Evolutionary conservation across 306 rosid genomes (phyloP), one percentile per base, ranked within the genome.

Genomic region (Quercus glauca): DNA sequence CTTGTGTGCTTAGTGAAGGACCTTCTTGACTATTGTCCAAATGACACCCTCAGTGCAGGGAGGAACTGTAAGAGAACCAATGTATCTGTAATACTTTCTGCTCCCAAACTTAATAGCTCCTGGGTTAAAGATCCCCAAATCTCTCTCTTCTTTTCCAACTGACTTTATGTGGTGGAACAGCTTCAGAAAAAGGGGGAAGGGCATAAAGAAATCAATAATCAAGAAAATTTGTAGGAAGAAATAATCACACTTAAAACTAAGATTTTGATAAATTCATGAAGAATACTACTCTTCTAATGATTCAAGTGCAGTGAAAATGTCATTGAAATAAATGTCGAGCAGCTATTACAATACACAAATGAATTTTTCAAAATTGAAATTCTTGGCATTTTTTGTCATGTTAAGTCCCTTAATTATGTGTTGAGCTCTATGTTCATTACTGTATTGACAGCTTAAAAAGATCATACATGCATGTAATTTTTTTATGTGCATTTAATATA

Each of bases 61-160:
- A 76, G 98, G 97, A 59, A 81, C 83, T 31, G 97, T 91, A 55
- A 91, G 88, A 63, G 97, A 94, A 26, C 97, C 98, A 65, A 86
- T 28, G 71, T 94, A 94, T 90, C 97, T 88, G 82, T 86, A 92
- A 71, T 94, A 94, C 65, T 85, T 88, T 75, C 87, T 72, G 83
- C 83, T 73, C 15, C 90, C 93, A 77, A 92, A 88, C 59, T 81
- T 85, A 28, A 94, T 88, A 1, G 74, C 60, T 61, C 82, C 82
- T 1, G 96, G 90, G 73, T 90, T 88, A 5, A 90, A 1, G 5
- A 70, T 74, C 70, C 98, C 98, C 33, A 92, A 33, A 71, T 90
- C 83, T 82, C 45, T 73, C 6, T 88, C 92, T 35, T 86, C 68
- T 13, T 77, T 79, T 5, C 83, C 83, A 49, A 69, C 20, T 35